Percentiles rank a stretch among this genome's conserved stretches.
Conservation (phyloP, 2,329 filamentous ascomycete species). For the Paradendryphiella salina region DNA sequence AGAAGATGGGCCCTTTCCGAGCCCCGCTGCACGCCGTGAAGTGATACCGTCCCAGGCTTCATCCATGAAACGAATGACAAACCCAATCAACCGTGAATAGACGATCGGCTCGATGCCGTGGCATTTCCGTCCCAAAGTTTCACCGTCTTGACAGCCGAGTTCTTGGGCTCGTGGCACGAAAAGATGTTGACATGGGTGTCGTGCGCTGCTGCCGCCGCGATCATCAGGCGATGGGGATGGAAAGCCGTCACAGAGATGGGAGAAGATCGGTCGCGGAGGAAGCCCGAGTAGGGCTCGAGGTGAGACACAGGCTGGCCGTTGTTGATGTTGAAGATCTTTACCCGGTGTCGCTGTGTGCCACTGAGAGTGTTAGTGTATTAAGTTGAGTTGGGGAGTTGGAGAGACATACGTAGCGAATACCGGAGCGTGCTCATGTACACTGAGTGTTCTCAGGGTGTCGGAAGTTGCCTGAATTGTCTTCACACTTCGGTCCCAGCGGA, state of each 20-base stretch:
- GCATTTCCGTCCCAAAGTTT: conserved; percentile 41
- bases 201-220: conserved; percentile 82
- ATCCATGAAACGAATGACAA: neutral
- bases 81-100: conserved; percentile 17
- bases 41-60: neutral
- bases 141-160: conserved; percentile 32
- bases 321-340: conserved; percentile 86
- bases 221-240: conserved; percentile 90
- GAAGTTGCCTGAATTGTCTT: conserved; percentile 74
- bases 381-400: conserved; percentile 64
- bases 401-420: conserved; percentile 69
- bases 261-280: conserved; percentile 76
- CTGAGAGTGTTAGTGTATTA: conserved; percentile 52
- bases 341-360: conserved; percentile 82
- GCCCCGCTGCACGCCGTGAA: conserved; percentile 5
- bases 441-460: conserved; percentile 79
- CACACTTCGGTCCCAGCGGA: conserved; percentile 79
- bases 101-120: conserved; percentile 23
- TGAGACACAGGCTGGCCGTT: conserved; percentile 77
- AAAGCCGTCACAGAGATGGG: conserved; percentile 90
- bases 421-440: conserved; percentile 93
- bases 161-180: conserved; percentile 49
- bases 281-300: conserved; percentile 87
- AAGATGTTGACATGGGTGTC: conserved; percentile 92
- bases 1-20: conserved; percentile 1